These are phyloP conservation scores for Podospora pseudopauciseta DNA, from an alignment of 495 filamentous ascomycete genomes.

Conservation along the genomic window DNA sequence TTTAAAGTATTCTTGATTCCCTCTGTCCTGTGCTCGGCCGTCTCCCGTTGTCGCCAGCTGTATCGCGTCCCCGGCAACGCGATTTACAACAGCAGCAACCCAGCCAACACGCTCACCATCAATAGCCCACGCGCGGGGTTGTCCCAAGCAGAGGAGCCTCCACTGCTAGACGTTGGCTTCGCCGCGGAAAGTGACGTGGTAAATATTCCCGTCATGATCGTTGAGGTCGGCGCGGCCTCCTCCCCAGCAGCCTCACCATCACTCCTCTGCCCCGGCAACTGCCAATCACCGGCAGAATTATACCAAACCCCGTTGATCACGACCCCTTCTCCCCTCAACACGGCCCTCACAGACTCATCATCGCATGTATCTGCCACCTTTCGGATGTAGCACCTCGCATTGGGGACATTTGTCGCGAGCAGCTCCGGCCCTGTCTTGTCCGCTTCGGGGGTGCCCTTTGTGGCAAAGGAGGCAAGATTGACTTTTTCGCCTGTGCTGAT, in stretches of 20 bases:
- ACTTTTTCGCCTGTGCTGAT: slow-evolving; percentile 56
- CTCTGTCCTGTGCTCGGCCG: neutral
- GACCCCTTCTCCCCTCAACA: neutral
- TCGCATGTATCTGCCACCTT: neutral
- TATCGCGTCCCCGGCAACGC: neutral
- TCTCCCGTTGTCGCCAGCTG: neutral
- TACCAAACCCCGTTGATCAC: neutral
- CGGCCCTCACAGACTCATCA: neutral
- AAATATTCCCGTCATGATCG: neutral
- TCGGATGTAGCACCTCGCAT: neutral
- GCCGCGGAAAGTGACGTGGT: neutral
- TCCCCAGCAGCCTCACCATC: neutral
- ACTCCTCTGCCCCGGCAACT: neutral
- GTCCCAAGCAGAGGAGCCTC: neutral
- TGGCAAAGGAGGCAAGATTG: slow-evolving; percentile 46
- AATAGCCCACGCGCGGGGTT: neutral
- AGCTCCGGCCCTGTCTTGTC: neutral
- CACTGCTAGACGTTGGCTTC: neutral
- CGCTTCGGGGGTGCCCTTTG: slow-evolving; percentile 37
- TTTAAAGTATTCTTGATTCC: neutral
- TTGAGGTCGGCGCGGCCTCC: neutral
- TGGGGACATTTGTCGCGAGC: neutral
- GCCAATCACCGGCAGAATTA: neutral
- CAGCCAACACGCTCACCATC: neutral
- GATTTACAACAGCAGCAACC: neutral